Evolutionary conservation across 805 yeast genomes (phyloP), one percentile per base, ranked within the genome.

Genomic region (Saccharomyces eubayanus): DNA sequence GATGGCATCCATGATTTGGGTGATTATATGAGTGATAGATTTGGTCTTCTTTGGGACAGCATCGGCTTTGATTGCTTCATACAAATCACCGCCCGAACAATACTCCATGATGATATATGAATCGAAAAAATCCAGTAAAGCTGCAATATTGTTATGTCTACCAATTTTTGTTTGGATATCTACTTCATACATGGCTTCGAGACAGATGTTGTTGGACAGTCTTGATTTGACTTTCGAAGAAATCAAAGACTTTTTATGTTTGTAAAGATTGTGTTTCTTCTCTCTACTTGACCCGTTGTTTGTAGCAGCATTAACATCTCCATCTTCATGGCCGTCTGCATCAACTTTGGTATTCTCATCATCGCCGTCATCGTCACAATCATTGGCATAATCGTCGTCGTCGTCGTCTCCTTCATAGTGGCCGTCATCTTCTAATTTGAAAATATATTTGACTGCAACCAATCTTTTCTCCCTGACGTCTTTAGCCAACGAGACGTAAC

Each of bases 391-490:
- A 8, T 67, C 63, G 21, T 66, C 66, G 11, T 66, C 68, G 50
- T 72, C 76, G 49, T 72, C 71, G 4, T 36, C 12, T 4, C 11
- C 11, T n/a, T 36, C 43, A 16, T 16, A 36, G 4, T 36, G 43
- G 11, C 43, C 43, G 11, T 36, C 43, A 53, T 74, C 73, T 46
- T 79, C 79, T 27, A 78, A 64, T 21, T 87, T 85, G 61, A 82
- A 84, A 53, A 90, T 85, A 66, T 87, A 88, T 71, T 92, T 91
- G 56, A 92, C 82, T 2, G 97, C 98, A 29, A 87, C 95, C 49
- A 87, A 71, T 53, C 74, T 72, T 41, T 74, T 70, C 28, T 77
- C 75, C 24, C 61, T 59, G 3, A 70, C 61, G 68, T 92, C 96
- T 62, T 82, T 83, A 9, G 96, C 97, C 28, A 92, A 76, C 1